Percentiles rank a stretch among this genome's conserved stretches.
phyloP scores from a whole-genome alignment of 1,284 basidiomycete genomes.

The Trichosporon inkin region DNA sequence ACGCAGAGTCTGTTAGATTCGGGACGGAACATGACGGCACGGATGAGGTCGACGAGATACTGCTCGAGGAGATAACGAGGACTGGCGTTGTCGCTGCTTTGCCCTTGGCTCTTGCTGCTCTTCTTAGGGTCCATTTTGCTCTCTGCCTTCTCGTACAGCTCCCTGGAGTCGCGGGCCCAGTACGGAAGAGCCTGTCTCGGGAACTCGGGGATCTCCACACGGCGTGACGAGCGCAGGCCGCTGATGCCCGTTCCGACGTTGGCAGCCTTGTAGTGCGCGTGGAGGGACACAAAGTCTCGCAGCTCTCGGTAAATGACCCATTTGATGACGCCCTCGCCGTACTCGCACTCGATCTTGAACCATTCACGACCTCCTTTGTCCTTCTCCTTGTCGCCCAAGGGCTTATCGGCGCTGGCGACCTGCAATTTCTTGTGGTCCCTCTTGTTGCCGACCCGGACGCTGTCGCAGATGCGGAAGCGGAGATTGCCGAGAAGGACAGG shows the following conservation, averaged over 20 bases:
- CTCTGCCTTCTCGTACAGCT: slow-evolving; percentile 56
- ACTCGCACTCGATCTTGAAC: slow-evolving; percentile 67
- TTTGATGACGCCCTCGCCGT: slow-evolving; percentile 86
- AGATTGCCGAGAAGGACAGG: slow-evolving; percentile 66
- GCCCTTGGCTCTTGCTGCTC: not conserved
- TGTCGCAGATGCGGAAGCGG: slow-evolving; percentile 48
- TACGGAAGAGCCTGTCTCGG: slow-evolving; percentile 74
- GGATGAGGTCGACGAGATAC: slow-evolving; percentile 83
- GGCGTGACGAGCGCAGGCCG: slow-evolving; percentile 57
- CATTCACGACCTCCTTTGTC: slow-evolving; percentile 41
- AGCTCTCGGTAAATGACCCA: slow-evolving; percentile 97
- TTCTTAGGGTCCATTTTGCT: slow-evolving; percentile 7
- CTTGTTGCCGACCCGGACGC: slow-evolving; percentile 22
- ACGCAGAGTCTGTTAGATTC: slow-evolving; percentile 84
- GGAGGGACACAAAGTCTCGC: slow-evolving; percentile 85
- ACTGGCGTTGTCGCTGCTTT: slow-evolving; percentile 32
- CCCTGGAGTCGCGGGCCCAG: slow-evolving; percentile 36
- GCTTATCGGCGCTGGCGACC: not conserved
- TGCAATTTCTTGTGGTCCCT: slow-evolving; percentile 1
- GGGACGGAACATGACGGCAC: slow-evolving; percentile 93
- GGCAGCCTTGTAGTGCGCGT: slow-evolving; percentile 84
- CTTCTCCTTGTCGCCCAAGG: not conserved
- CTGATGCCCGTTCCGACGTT: slow-evolving; percentile 57
- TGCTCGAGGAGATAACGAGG: slow-evolving; percentile 76
- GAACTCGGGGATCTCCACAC: slow-evolving; percentile 84